Conservation (phyloP, 2,329 filamentous ascomycete genomes). For the Akanthomyces lecanii region DNA sequence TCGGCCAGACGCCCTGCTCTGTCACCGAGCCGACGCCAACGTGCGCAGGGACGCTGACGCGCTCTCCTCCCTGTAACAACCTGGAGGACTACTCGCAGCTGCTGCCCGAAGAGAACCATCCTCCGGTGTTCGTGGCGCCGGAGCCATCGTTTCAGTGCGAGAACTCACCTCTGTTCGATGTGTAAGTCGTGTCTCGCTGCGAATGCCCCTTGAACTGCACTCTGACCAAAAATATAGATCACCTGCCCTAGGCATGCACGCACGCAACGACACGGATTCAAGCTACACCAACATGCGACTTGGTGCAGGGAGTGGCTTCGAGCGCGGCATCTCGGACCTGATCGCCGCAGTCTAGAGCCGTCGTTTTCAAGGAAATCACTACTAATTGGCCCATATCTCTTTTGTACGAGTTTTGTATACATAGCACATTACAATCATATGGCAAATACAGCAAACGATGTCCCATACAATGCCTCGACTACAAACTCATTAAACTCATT, state of each 20-base stretch:
- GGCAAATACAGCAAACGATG: background rate
- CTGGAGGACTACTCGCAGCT: slow-evolving; percentile 2
- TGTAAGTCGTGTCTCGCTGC: background rate
- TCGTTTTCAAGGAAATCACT: background rate
- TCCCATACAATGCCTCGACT: background rate
- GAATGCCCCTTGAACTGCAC: too few species aligned
- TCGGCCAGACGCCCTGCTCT: background rate
- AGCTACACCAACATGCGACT: slow-evolving; percentile 8
- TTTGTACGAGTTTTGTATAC: slow-evolving; percentile 16
- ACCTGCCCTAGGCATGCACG: background rate
- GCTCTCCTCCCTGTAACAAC: slow-evolving; percentile 7
- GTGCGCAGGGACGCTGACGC: background rate
- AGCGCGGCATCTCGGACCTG: slow-evolving; percentile 13
- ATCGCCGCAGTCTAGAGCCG: slow-evolving; percentile 1
- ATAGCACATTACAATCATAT: background rate
- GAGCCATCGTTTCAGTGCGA: slow-evolving; percentile 1
- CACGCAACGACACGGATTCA: background rate
- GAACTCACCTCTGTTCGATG: background rate
- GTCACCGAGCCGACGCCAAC: background rate
- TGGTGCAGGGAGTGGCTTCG: background rate
- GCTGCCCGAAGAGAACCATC: background rate
- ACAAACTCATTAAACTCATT: background rate
- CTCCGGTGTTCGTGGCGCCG: background rate
- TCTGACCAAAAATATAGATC: background rate
- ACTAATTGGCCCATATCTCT: background rate